phyloP scores from a whole-genome alignment of 306 rosid species.

The Cicer cuneatum region DNA sequence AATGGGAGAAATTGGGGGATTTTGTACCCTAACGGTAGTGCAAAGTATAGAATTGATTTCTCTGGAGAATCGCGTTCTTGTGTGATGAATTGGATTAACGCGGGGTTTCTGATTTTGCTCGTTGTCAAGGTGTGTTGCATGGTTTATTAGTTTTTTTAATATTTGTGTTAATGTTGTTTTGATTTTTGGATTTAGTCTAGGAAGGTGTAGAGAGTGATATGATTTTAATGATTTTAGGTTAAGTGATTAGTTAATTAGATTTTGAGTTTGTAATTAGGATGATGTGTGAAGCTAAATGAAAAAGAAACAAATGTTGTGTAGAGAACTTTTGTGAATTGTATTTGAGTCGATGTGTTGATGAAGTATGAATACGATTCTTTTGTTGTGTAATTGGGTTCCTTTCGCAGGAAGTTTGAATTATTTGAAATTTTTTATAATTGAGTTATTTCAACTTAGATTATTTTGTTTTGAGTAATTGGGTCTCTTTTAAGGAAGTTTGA shows the following conservation, averaged over 20 bases:
- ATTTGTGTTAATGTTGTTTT: too few species aligned
- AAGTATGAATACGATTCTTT: not conserved
- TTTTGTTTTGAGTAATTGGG: too few species aligned
- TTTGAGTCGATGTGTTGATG: not conserved
- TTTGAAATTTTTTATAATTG: not conserved
- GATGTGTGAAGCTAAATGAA: not conserved
- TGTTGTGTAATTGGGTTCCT: not conserved
- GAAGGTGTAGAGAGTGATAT: too few species aligned
- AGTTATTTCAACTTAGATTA: too few species aligned
- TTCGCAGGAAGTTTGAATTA: not conserved
- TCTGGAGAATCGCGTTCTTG: slow-evolving; percentile 41
- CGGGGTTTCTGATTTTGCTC: not conserved
- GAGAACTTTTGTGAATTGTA: slow-evolving; percentile 5
- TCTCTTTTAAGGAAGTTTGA: too few species aligned
- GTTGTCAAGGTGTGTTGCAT: not conserved
- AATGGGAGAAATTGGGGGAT: slow-evolving; percentile 71
- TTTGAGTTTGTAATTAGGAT: slow-evolving; percentile 14
- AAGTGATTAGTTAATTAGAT: not conserved
- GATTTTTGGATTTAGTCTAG: too few species aligned
- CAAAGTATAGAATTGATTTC: slow-evolving; percentile 66
- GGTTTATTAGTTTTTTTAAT: not conserved
- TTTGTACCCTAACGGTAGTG: slow-evolving; percentile 64
- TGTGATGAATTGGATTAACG: not conserved
- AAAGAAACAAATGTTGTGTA: not conserved
- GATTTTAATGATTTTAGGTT: too few species aligned